A percentile compares a stretch with the other conserved stretches of the same genome.
phyloP scores from a whole-genome alignment of 2,329 filamentous ascomycete genomes.

The Ciborinia camelliae region DNA sequence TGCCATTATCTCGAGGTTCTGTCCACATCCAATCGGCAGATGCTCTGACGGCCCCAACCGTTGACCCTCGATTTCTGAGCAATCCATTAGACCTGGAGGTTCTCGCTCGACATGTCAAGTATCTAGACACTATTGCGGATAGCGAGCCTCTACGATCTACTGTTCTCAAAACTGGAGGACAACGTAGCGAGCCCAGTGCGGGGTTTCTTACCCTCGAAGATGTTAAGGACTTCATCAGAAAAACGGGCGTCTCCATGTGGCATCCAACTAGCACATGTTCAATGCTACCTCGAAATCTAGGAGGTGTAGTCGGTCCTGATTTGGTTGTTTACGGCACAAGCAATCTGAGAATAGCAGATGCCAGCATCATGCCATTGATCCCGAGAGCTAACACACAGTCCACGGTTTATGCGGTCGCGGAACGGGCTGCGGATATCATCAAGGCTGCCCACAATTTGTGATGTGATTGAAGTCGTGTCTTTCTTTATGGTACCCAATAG shows the following conservation, averaged over 20 bases:
- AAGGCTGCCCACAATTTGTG: neutral
- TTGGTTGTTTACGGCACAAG: constrained; percentile 49
- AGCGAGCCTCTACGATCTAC: too few species aligned
- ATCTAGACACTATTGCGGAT: constrained; percentile 35
- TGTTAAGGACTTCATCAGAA: neutral
- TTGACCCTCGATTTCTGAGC: constrained; percentile 43
- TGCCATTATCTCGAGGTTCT: constrained; percentile 31
- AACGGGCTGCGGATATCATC: neutral
- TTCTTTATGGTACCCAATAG: too few species aligned
- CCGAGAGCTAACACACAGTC: constrained; percentile 38
- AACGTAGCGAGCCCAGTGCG: constrained; percentile 35
- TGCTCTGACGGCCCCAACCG: constrained; percentile 33
- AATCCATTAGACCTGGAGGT: constrained; percentile 44
- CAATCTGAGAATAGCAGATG: constrained; percentile 58
- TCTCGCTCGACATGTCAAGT: constrained; percentile 39
- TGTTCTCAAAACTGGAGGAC: constrained; percentile 33
- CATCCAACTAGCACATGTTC: neutral
- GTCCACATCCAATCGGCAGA: constrained; percentile 30
- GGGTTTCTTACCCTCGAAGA: neutral
- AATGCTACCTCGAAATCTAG: neutral
- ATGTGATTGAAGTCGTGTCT: too few species aligned
- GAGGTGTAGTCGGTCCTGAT: neutral
- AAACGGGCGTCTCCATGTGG: neutral
- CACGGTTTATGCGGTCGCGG: constrained; percentile 7
- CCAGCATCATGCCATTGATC: constrained; percentile 52